Evolutionary conservation across 2,329 filamentous ascomycete species (phyloP), one percentile per base, ranked within the genome.

Genomic region (Ascosphaera apis): DNA sequence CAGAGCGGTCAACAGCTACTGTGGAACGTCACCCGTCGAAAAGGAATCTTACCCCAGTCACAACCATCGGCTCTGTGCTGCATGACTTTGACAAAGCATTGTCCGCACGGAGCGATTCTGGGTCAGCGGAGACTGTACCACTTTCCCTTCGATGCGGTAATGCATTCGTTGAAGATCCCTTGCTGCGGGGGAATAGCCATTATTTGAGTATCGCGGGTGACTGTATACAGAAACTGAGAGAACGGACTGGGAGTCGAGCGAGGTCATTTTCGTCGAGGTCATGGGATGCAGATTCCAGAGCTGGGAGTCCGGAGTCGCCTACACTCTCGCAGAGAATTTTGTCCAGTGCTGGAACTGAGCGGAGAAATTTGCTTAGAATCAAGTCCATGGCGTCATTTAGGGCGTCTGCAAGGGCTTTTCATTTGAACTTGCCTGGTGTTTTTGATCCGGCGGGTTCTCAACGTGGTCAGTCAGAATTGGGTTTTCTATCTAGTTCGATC

Each of bases 11-110:
- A 4, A 47, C 38, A 12, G 39, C 35, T 11, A 58, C 53, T 23
- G 48, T 57, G n/a, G 43, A 41, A 36, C 53, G 43, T 32, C 45
- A 47, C 32, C 48, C 52, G 3, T 52, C 52, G n/a, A 51, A 47
- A 34, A 45, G 43, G 21, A 38, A 37, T 31, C 25, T 15, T 17
- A 44, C 39, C 13, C 41, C 42, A 19, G 40, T 44, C 21, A 34
- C 37, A 15, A 36, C 34, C 12, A 32, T 40, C 30, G 37, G 36
- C 36, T 25, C 16, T 5, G 28, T 38, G 3, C 35, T 38, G 34
- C 36, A 28, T 3, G 34, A 38, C 9, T 21, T 21, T 9, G 19
- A 21, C 19, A 21, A 21, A 21, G 19, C 19, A 9, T 21, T 21
- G 9, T 21, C 19, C 9, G 19, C 19, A 9, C 19, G 4, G 19